Conservation (phyloP, 2,329 filamentous ascomycete genomes). For the Trichoderma semiorbis region DNA sequence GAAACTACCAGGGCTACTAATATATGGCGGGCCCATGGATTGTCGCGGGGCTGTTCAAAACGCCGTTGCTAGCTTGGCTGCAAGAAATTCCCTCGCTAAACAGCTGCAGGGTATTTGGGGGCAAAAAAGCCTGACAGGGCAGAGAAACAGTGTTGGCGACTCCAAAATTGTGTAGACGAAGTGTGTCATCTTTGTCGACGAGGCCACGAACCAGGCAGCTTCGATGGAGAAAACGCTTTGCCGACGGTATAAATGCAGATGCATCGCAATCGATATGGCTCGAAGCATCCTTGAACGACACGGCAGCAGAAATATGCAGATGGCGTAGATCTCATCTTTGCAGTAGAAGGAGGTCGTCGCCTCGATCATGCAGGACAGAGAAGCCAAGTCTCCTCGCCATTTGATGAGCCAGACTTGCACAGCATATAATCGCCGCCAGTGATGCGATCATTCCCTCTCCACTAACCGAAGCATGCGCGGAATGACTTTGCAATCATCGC, state of each 20-base stretch:
- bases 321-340: neutral
- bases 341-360: neutral
- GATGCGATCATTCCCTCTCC: neutral
- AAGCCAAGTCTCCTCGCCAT: neutral
- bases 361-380: neutral
- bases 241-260: neutral
- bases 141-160: neutral
- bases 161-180: neutral
- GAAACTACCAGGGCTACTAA: neutral
- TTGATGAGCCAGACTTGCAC: neutral
- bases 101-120: neutral
- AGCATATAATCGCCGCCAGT: neutral
- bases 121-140: neutral
- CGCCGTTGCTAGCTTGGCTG: neutral
- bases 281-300: neutral
- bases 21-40: constrained; percentile 6
- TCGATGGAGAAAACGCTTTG: neutral
- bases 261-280: neutral
- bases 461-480: neutral
- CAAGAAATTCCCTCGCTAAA: constrained; percentile 16
- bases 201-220: too few relatives aligned
- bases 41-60: constrained; percentile 12
- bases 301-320: neutral
- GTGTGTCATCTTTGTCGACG: neutral
- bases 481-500: neutral